phyloP scores from a whole-genome alignment of 2,329 filamentous ascomycete species.

The Paecilomyces sp. region DNA sequence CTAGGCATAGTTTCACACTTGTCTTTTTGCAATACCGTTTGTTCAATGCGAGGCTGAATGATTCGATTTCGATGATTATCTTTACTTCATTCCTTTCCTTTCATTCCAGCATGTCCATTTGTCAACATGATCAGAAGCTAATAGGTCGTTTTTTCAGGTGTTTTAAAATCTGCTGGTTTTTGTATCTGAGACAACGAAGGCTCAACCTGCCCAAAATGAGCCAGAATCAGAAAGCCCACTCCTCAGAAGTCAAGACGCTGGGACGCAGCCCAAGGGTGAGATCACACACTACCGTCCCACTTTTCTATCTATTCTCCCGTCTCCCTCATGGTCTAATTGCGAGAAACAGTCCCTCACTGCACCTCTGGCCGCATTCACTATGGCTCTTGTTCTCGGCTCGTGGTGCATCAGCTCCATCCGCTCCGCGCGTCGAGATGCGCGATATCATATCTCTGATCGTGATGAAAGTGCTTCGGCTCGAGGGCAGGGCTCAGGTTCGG shows the following conservation, averaged over 20 bases:
- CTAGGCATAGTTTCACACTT: no score
- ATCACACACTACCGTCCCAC: background rate
- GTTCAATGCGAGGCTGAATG: no score
- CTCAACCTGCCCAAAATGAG: background rate
- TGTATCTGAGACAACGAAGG: background rate
- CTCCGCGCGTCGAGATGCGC: constrained; percentile 59
- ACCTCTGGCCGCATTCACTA: constrained; percentile 56
- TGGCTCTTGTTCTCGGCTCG: constrained; percentile 52
- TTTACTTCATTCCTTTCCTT: no score
- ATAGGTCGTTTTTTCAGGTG: no score
- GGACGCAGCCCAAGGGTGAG: background rate
- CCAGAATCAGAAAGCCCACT: background rate
- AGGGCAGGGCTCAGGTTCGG: constrained; percentile 40
- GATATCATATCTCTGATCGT: constrained; percentile 52
- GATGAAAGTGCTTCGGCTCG: background rate
- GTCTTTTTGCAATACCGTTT: no score
- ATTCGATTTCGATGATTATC: no score
- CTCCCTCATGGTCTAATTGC: background rate
- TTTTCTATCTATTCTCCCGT: background rate
- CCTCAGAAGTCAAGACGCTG: background rate
- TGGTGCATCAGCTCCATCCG: constrained; percentile 60
- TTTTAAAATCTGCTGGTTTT: background rate
- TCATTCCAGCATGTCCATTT: no score
- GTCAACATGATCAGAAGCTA: no score
- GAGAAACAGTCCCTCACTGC: constrained; percentile 46